These are phyloP conservation scores for Colletotrichum trifolii DNA, from an alignment of 2,329 filamentous ascomycete genomes.

Conservation along the genomic window DNA sequence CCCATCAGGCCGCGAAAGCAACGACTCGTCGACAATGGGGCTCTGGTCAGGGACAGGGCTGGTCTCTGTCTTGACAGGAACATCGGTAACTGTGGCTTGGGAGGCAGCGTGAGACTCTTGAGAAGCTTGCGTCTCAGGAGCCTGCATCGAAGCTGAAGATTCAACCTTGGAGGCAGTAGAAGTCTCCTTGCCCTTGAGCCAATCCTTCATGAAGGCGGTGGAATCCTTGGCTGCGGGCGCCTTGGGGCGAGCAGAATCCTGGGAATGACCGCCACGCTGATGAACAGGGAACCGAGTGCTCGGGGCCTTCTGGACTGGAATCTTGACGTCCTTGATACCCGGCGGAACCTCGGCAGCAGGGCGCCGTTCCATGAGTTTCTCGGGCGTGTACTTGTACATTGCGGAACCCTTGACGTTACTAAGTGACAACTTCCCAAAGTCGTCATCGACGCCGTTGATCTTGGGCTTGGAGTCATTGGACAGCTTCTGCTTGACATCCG, in stretches of 20 bases:
- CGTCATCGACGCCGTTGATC: slow-evolving; percentile 5
- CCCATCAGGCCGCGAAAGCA: too few relatives aligned
- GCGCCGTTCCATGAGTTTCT: slow-evolving; percentile 9
- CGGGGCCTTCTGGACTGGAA: neutral
- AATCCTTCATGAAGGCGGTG: neutral
- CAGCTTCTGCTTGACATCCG: neutral
- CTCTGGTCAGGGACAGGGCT: too few relatives aligned
- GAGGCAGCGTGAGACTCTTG: too few relatives aligned
- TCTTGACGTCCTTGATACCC: slow-evolving; percentile 23
- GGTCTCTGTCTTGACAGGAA: too few relatives aligned
- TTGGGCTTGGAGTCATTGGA: neutral
- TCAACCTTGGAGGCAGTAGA: too few relatives aligned
- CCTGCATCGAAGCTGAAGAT: too few relatives aligned
- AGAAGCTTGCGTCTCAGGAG: too few relatives aligned
- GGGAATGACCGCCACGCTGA: neutral
- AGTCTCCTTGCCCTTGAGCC: neutral
- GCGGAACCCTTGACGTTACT: slow-evolving; percentile 17
- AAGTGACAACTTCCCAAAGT: slow-evolving; percentile 21
- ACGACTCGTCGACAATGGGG: too few relatives aligned
- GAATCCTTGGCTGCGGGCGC: too few relatives aligned
- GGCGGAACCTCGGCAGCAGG: slow-evolving; percentile 8
- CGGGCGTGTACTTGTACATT: slow-evolving; percentile 30
- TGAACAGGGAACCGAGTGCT: neutral
- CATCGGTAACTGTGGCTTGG: too few relatives aligned
- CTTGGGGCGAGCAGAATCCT: neutral